These are phyloP conservation scores for Talaromyces islandicus DNA, from an alignment of 2,329 filamentous ascomycete genomes.

Conservation along the genomic window DNA sequence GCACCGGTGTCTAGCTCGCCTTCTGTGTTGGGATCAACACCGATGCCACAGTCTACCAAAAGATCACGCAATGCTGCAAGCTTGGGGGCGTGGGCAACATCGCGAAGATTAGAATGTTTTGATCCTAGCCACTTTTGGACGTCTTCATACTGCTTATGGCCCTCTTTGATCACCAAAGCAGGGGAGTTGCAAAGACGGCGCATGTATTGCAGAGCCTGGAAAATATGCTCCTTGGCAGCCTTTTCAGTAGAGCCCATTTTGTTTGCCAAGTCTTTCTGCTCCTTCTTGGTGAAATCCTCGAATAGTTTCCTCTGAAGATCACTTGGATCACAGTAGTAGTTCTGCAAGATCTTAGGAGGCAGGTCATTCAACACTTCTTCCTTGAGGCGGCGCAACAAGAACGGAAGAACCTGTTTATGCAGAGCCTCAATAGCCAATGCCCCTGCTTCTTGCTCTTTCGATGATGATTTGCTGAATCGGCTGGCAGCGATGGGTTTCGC, in stretches of 20 bases:
- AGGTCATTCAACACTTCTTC: constrained; percentile 96
- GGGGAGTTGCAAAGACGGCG: constrained; percentile 98
- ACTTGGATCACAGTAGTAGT: constrained; percentile 97
- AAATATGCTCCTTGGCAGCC: constrained; percentile 95
- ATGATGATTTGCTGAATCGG: constrained; percentile 93
- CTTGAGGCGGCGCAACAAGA: constrained; percentile 90
- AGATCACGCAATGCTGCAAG: constrained; percentile 83
- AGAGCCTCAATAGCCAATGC: constrained; percentile 95
- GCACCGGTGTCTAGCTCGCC: constrained; percentile 53
- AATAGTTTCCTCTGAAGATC: constrained; percentile 93
- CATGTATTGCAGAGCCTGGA: constrained; percentile 99
- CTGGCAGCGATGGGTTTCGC: constrained; percentile 93
- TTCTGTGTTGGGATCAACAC: constrained; percentile 57
- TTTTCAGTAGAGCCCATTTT: constrained; percentile 82
- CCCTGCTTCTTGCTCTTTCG: constrained; percentile 95
- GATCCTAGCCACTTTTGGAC: constrained; percentile 74
- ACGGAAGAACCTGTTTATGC: constrained; percentile 95
- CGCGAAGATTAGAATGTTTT: constrained; percentile 75
- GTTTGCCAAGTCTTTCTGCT: constrained; percentile 78
- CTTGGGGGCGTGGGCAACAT: constrained; percentile 86
- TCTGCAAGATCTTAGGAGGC: constrained; percentile 96
- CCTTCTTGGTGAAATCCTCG: constrained; percentile 91
- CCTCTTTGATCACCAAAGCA: constrained; percentile 90
- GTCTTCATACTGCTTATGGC: constrained; percentile 81
- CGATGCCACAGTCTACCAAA: constrained; percentile 97